phyloP scores from a whole-genome alignment of 208 protist species.

The Crithidia mellificae region DNA sequence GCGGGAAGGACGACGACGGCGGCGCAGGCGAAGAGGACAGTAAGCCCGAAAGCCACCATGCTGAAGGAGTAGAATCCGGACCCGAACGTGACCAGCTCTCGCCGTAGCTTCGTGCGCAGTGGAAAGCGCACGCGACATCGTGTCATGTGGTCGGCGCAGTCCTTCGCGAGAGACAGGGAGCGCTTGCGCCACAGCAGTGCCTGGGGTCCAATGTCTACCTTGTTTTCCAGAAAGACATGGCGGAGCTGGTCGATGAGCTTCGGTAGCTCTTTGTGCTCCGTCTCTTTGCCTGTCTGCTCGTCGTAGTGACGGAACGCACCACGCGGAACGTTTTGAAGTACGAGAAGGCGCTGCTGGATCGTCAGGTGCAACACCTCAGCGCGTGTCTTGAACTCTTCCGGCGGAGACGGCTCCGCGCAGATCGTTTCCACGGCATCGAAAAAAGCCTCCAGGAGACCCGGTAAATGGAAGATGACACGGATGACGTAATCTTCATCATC shows the following conservation, averaged over 20 bases:
- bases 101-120: slow-evolving; percentile 36
- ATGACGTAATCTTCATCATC: slow-evolving; percentile 85
- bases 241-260: slow-evolving; percentile 66
- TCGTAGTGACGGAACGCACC: slow-evolving; percentile 46
- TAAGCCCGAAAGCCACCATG: slow-evolving; percentile 51
- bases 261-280: slow-evolving; percentile 61
- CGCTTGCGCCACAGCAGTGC: slow-evolving; percentile 77
- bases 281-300: slow-evolving; percentile 21
- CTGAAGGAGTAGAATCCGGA: slow-evolving; percentile 44
- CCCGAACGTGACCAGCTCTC: slow-evolving; percentile 52
- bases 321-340: slow-evolving; percentile 45
- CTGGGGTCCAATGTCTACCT: slow-evolving; percentile 64
- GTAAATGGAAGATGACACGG: slow-evolving; percentile 59
- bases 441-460: slow-evolving; percentile 60
- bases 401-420: slow-evolving; percentile 49
- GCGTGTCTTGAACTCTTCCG: slow-evolving; percentile 42
- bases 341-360: slow-evolving; percentile 62
- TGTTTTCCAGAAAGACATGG: slow-evolving; percentile 73
- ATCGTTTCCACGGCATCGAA: slow-evolving; percentile 71
- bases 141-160: slow-evolving; percentile 70
- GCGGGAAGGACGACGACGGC: slow-evolving; percentile 57
- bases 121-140: slow-evolving; percentile 67
- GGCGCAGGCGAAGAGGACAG: slow-evolving; percentile 48
- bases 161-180: slow-evolving; percentile 66
- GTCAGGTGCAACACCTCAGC: slow-evolving; percentile 59